phyloP scores from a whole-genome alignment of 2,329 filamentous ascomycete species.

The Gremmenia infestans region DNA sequence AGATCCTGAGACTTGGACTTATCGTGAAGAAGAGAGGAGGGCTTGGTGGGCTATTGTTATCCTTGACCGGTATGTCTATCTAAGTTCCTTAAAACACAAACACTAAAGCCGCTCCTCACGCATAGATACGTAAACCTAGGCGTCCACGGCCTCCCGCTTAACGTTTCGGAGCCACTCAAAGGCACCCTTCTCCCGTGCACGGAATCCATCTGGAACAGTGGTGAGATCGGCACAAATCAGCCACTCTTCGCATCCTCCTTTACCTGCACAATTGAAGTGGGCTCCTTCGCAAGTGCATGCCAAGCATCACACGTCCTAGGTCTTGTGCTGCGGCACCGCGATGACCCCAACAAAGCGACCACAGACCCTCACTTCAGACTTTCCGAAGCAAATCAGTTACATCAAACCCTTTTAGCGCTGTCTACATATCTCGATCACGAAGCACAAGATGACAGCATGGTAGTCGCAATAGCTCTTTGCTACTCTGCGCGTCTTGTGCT shows the following conservation, averaged over 20 bases:
- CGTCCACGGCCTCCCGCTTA: background rate
- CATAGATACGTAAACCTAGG: background rate
- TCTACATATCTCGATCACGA: background rate
- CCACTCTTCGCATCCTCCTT: background rate
- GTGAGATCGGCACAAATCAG: background rate
- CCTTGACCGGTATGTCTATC: background rate
- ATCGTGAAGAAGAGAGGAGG: conserved; percentile 3
- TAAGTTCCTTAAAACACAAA: background rate
- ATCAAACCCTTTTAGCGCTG: background rate
- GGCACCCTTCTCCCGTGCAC: background rate
- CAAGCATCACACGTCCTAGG: background rate
- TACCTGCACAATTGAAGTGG: background rate
- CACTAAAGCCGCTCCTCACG: background rate
- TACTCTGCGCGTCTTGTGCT: conserved; percentile 3
- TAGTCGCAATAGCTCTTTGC: conserved; percentile 2
- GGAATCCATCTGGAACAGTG: background rate
- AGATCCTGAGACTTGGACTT: conserved; percentile 3
- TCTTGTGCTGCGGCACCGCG: conserved; percentile 1
- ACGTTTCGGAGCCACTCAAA: background rate
- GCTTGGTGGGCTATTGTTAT: conserved; percentile 8
- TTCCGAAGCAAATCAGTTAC: background rate
- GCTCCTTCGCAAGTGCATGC: background rate
- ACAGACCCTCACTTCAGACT: background rate
- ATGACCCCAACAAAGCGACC: background rate
- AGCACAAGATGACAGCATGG: background rate